Percentiles rank a stretch among this genome's conserved stretches.
Conservation (phyloP, 768 basidiomycete species). For the Hypholoma fasciculare region DNA sequence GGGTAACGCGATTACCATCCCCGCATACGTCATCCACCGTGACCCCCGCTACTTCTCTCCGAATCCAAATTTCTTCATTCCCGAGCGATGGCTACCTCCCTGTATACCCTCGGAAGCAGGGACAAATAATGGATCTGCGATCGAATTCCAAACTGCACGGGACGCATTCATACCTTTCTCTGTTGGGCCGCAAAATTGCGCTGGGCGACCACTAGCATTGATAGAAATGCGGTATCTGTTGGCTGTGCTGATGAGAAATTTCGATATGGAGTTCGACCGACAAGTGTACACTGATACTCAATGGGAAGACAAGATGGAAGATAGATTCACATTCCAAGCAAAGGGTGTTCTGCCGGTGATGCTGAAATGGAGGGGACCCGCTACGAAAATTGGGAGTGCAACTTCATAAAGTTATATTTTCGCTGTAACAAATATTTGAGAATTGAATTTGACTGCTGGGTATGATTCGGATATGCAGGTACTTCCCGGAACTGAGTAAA, state of each 20-base stretch:
- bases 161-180: conserved; percentile 37
- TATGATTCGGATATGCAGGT: too few species aligned
- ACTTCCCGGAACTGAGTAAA: too few species aligned
- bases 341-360: conserved; percentile 1
- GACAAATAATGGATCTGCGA: neutral
- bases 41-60: conserved; percentile 37
- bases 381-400: too few species aligned
- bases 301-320: conserved; percentile 27
- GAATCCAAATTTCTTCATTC: conserved; percentile 34
- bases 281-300: conserved; percentile 16
- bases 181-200: conserved; percentile 50
- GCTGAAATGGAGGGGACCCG: neutral
- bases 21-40: conserved; percentile 33
- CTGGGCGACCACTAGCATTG: conserved; percentile 36
- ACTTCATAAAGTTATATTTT: neutral
- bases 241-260: conserved; percentile 25
- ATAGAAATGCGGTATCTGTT: conserved; percentile 26
- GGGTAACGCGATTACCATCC: conserved; percentile 35
- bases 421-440: too few species aligned
- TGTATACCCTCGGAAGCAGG: too few species aligned
- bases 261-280: conserved; percentile 27
- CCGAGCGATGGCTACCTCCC: conserved; percentile 33
- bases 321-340: conserved; percentile 18
- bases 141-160: conserved; percentile 17
- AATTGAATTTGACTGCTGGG: too few species aligned